phyloP scores from a whole-genome alignment of 1,284 basidiomycete genomes.

The Ganoderma sp. region DNA sequence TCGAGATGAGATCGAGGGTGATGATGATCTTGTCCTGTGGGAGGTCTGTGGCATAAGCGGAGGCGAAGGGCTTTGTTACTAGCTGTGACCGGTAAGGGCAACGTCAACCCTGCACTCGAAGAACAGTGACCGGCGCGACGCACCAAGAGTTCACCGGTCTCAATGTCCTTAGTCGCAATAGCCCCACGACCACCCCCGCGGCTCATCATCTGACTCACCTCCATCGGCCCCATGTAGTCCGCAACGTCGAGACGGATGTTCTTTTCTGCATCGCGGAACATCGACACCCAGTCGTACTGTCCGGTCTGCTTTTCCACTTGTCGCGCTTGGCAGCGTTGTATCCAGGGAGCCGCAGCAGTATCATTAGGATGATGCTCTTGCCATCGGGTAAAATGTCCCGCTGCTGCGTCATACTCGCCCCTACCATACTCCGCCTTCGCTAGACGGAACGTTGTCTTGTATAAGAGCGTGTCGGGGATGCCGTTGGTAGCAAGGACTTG shows the following conservation, averaged over 20 bases:
- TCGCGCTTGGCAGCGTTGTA: slow-evolving; percentile 23
- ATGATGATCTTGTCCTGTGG: slow-evolving; percentile 15
- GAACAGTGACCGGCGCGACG: not conserved
- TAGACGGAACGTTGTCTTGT: slow-evolving; percentile 23
- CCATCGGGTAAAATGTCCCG: slow-evolving; percentile 21
- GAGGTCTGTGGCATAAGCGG: slow-evolving; percentile 24
- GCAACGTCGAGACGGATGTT: slow-evolving; percentile 30
- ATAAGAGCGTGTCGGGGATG: not conserved
- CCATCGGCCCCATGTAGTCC: slow-evolving; percentile 29
- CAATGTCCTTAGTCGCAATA: slow-evolving; percentile 23
- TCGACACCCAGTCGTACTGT: slow-evolving; percentile 28
- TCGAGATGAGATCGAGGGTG: slow-evolving; percentile 28
- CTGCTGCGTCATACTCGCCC: slow-evolving; percentile 24
- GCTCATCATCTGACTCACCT: slow-evolving; percentile 20
- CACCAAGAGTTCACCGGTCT: slow-evolving; percentile 31
- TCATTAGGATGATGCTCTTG: slow-evolving; percentile 23
- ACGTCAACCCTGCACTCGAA: not conserved
- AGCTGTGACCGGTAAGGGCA: slow-evolving; percentile 18
- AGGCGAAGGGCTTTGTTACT: slow-evolving; percentile 31
- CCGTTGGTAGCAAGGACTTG: slow-evolving; percentile 19
- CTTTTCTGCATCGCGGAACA: slow-evolving; percentile 24
- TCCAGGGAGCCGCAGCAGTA: slow-evolving; percentile 19
- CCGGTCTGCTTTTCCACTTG: slow-evolving; percentile 23
- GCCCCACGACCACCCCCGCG: slow-evolving; percentile 35
- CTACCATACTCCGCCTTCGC: slow-evolving; percentile 27